Base-by-base conservation (phyloP, 2,329 filamentous ascomycete species). In the Lasiodiplodia gonubiensis region DNA sequence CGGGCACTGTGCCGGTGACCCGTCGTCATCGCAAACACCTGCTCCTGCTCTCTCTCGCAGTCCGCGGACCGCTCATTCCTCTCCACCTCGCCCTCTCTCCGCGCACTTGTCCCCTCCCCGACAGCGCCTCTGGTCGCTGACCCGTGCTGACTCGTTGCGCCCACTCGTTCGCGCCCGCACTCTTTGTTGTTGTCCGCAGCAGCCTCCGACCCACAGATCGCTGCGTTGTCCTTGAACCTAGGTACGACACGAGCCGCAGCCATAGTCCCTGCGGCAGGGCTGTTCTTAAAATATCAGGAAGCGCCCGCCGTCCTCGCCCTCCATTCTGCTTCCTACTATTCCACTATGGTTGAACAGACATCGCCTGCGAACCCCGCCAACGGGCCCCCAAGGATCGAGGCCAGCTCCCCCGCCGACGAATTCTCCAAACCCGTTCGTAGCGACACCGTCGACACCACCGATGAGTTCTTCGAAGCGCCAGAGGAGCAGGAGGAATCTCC, bases 21-120 rank as follows among this genome's bases (percentile, higher is more conserved):
- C 53, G 64, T 66, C 64, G 64, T 66, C 64, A 66, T 66, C 33
- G 39, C 64, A 66, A 52, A 53, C 60, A 52, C 60, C 53, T 42
- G 64, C 64, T 66, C 53, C 64, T 57, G 53, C 52, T 27, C 30
- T 51, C 35, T 46, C 63, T 49, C 52, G 21, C 37, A 33, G 30
- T 33, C 51, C 49, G 48, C 39, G 16, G 63, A n/a, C 30, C 54
- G 52, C 64, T n/a, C 49, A 16, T 21, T 54, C 61, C 18, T 48
- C 33, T 30, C 49, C 35, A 53, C 61, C 11, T 23, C 37, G 35
- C 49, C 63, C 51, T 21, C 64, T 21, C 21, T 30, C 18, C 25
- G 14, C 35, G 21, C 33, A 18, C 18, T 33, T n/a, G 30, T 55
- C 51, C 18, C 30, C 49, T 23, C 14, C 39, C 11, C 39, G 42